These are phyloP conservation scores for Pyrenula aspistea DNA, from an alignment of 495 filamentous ascomycete species.

Conservation along the genomic window DNA sequence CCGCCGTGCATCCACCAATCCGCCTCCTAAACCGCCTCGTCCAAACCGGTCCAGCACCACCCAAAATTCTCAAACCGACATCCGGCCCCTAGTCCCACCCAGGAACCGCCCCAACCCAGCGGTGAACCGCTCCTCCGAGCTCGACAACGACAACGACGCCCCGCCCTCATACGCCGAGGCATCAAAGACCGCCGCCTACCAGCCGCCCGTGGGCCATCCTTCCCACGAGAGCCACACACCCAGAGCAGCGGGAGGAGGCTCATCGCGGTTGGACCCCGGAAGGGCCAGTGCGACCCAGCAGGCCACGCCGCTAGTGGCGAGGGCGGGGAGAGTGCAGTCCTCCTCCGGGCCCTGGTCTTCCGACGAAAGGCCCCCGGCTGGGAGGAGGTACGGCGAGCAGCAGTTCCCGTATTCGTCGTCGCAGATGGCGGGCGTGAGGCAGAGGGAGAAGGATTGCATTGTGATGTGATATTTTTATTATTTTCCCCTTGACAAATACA, in stretches of 20 bases:
- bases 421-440: not conserved
- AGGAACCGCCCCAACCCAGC: constrained; percentile 17
- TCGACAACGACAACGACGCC: constrained; percentile 45
- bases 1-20: constrained; percentile 5
- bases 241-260: no score
- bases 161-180: constrained; percentile 80
- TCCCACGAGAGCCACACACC: constrained; percentile 15
- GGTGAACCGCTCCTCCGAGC: constrained; percentile 20
- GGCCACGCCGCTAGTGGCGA: constrained; percentile 10
- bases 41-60: constrained; percentile 7
- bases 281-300: not conserved
- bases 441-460: constrained; percentile 27
- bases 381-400: not conserved
- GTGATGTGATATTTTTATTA: constrained; percentile 21
- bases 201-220: constrained; percentile 48
- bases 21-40: constrained; percentile 2
- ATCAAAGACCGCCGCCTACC: constrained; percentile 47
- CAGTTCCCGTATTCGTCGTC: not conserved
- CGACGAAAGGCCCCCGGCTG: not conserved
- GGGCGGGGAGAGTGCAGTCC: constrained; percentile 9
- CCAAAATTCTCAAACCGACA: constrained; percentile 8
- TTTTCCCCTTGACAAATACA: no score
- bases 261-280: not conserved
- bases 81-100: constrained; percentile 9
- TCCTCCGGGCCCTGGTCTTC: not conserved